Evolutionary conservation across 73 alveolate genomes (phyloP), one percentile per base, ranked within the genome.

Genomic region (Blepharisma stoltei): DNA sequence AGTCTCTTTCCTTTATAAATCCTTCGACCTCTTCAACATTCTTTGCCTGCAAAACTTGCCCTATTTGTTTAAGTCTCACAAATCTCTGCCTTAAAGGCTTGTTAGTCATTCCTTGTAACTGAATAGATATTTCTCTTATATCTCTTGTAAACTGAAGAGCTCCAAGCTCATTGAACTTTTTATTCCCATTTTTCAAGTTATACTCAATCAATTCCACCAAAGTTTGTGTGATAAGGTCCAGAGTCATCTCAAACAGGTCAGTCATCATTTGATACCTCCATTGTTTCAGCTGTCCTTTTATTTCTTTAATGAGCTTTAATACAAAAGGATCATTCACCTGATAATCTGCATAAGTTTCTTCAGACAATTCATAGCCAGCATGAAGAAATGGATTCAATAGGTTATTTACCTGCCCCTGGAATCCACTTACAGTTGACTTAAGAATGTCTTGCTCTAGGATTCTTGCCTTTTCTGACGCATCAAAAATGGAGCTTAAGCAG

Each of bases 101-200:
- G 2, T 60, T 14, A 14, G 73, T 14, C 73, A 60, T 60, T 2
- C 46, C 18, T 25, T 60, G 73, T 3, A 60, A 11, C 46, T 60
- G 73, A 20, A 14, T 38, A 5, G 23, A 14, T n/a, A 60, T 60
- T 60, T 60, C 73, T 60, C 73, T 14, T 14, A 60, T 60, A 25
- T 60, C 73, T 60, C 23, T 60, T 25, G 14, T n/a, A 38, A 60
- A 60, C 73, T 60, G 73, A n/a, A 60, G 46, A 60, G 73, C 73
- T 20, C 73, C 73, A 14, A 60, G 23, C 23, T 60, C 73, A 60
- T 60, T 60, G 5, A 60, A 60, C 45, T 25, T n/a, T 25, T 60
- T 60, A 14, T 25, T 25, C 41, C 41, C 41, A 32, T 32, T 32
- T 60, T 25, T 60, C 38, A 60, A n/a, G n/a, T 60, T 38, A 18